phyloP scores from a whole-genome alignment of 306 rosid species.

The Oxytropis ochrocephala region DNA sequence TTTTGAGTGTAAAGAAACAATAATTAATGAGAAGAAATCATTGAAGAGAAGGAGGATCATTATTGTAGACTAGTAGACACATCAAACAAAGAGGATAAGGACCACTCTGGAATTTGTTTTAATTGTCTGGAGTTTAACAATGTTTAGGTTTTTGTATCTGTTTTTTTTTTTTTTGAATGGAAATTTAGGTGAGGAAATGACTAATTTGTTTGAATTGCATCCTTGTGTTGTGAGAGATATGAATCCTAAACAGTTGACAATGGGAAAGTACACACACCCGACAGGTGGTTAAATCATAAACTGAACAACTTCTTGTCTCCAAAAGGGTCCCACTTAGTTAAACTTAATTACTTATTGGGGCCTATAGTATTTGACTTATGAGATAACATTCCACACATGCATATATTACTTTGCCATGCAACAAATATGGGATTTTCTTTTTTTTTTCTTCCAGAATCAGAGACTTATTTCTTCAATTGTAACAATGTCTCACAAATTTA shows the following conservation, averaged over 20 bases:
- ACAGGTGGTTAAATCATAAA: slow-evolving; percentile 32
- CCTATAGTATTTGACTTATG: not conserved
- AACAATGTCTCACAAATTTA: too few species aligned
- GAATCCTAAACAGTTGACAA: slow-evolving; percentile 23
- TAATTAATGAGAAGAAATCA: not conserved
- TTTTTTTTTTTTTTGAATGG: not conserved
- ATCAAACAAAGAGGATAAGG: slow-evolving; percentile 7
- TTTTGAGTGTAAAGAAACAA: not conserved
- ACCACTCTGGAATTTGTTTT: not conserved
- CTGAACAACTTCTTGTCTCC: slow-evolving; percentile 36
- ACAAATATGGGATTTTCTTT: not conserved
- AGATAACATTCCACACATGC: not conserved
- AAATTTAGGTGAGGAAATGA: slow-evolving; percentile 17
- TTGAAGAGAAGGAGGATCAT: not conserved
- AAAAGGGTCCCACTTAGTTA: not conserved
- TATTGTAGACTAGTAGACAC: not conserved
- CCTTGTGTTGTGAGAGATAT: not conserved
- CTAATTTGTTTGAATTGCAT: not conserved
- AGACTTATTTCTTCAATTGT: too few species aligned
- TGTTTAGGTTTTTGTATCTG: not conserved
- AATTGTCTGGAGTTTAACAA: not conserved
- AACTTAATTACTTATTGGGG: not conserved
- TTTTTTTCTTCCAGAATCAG: too few species aligned
- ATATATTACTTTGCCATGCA: not conserved
- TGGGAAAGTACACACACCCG: slow-evolving; percentile 24